Percentiles rank a stretch among this genome's conserved stretches.
Conservation (phyloP, 2,329 filamentous ascomycete genomes). For the Botryotinia convoluta region DNA sequence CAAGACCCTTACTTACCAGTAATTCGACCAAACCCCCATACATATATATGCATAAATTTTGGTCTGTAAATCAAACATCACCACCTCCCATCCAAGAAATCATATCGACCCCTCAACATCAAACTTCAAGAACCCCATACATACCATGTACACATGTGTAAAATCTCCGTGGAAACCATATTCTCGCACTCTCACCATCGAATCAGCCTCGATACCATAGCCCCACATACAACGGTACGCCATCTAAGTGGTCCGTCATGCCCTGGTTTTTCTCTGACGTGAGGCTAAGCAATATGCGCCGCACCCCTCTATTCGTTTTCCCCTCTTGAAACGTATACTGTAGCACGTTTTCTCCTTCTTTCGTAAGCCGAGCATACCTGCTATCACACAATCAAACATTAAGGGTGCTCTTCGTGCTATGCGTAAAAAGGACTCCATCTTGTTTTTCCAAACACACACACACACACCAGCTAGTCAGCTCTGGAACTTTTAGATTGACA, state of each 20-base stretch:
- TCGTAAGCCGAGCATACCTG: not conserved
- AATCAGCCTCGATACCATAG: not conserved
- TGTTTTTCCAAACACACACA: not conserved
- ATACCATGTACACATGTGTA: not conserved
- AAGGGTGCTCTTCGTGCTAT: not conserved
- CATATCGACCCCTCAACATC: not conserved
- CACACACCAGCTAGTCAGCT: not conserved
- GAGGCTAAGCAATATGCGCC: not conserved
- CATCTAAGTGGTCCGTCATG: not conserved
- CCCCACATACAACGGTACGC: slow-evolving; percentile 1
- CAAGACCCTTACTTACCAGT: not conserved
- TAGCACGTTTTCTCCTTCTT: not conserved
- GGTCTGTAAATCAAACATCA: not conserved
- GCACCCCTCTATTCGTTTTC: not conserved
- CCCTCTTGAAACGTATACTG: not conserved
- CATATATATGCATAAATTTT: not conserved
- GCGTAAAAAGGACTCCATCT: not conserved
- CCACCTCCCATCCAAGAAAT: not conserved
- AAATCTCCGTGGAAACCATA: not conserved
- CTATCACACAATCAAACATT: not conserved
- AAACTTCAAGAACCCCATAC: not conserved
- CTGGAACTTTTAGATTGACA: not conserved
- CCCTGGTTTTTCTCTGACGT: not conserved
- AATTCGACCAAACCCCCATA: not conserved
- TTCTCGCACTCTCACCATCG: not conserved